phyloP scores from a whole-genome alignment of 805 yeast genomes.

The Barnettozyma botsteinii region DNA sequence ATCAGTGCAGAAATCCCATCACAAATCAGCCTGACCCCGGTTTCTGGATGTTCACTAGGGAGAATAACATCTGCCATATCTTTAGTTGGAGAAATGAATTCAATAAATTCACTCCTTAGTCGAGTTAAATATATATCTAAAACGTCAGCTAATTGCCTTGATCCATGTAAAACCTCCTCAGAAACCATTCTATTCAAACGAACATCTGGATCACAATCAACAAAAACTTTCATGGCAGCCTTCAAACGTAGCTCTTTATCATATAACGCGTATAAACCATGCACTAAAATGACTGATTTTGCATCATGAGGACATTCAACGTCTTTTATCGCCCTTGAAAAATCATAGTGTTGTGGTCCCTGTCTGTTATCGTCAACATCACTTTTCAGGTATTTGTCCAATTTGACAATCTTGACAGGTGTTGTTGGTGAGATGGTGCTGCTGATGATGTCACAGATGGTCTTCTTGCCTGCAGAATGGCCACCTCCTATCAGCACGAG shows the following conservation, averaged over 20 bases:
- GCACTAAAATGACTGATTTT: slow-evolving; percentile 44
- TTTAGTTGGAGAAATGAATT: slow-evolving; percentile 62
- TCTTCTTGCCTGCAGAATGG: slow-evolving; percentile 48
- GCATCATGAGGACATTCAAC: slow-evolving; percentile 2
- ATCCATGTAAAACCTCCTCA: slow-evolving; percentile 23
- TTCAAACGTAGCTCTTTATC: slow-evolving; percentile 47
- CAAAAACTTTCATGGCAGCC: slow-evolving; percentile 64
- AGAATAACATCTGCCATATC: slow-evolving; percentile 68
- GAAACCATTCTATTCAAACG: slow-evolving; percentile 74
- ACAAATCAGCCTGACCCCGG: slow-evolving; percentile 53
- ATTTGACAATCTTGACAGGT: slow-evolving; percentile 32
- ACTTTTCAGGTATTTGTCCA: slow-evolving; percentile 35
- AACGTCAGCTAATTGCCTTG: slow-evolving; percentile 25
- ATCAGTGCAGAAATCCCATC: slow-evolving; percentile 45
- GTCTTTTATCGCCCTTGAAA: slow-evolving; percentile 23
- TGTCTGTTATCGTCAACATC: slow-evolving; percentile 1
- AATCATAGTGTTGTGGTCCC: slow-evolving; percentile 25
- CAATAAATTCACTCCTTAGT: slow-evolving; percentile 62
- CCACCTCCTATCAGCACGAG: slow-evolving; percentile 57
- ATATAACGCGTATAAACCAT: slow-evolving; percentile 78
- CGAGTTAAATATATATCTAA: slow-evolving; percentile 43
- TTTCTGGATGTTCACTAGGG: slow-evolving; percentile 60
- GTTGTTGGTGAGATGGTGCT: not conserved
- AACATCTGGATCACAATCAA: slow-evolving; percentile 82
- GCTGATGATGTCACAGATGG: slow-evolving; percentile 6